Evolutionary conservation across 1,284 basidiomycete genomes (phyloP), one percentile per base, ranked within the genome.

Genomic region (Malassezia equina): DNA sequence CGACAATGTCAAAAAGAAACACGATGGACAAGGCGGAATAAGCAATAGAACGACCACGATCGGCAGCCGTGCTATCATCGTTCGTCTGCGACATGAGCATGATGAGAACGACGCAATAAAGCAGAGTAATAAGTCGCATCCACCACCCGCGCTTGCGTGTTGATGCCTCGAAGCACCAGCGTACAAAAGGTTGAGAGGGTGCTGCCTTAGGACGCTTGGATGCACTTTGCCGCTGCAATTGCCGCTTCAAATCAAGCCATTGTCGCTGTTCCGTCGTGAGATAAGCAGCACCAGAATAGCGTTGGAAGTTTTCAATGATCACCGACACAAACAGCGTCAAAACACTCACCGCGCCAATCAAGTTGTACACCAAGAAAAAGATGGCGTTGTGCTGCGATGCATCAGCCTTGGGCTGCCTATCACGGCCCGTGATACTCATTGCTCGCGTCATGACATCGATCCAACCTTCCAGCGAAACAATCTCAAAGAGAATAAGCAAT

Each of bases 381-480:
- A 96, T 81, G 0, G 88, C 86, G 71, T 96, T 74, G 51, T 71
- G 62, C 53, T 73, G 71, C 9, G 63, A 54, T 24, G 59, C 59
- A 58, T 73, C 71, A 28, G 61, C 60, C 33, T 60, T 54, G 33
- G 66, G 62, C 58, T 74, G 72, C 43, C 48, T 49, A 42, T 74
- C 65, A 19, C 52, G 52, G 0, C 86, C 88, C 0, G 81, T 84
- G 56, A 95, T 86, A 62, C 83, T 83, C 77, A 88, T 88, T 1
- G 85, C 86, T 11, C 84, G 80, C 21, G 78, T 77, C 86, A 95
- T 87, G 49, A 93, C 91, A 71, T 93, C 86, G 32, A 87, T 83
- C 93, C 93, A 96, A 2, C 93, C 93, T 76, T 95, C 77, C 43
- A 95, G 78, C 0, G 90, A 94, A 33, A 96, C 88, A 67, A 94